phyloP scores from a whole-genome alignment of 192 early-diverging fungal genomes.

The Jimgerdemannia flammicorona region DNA sequence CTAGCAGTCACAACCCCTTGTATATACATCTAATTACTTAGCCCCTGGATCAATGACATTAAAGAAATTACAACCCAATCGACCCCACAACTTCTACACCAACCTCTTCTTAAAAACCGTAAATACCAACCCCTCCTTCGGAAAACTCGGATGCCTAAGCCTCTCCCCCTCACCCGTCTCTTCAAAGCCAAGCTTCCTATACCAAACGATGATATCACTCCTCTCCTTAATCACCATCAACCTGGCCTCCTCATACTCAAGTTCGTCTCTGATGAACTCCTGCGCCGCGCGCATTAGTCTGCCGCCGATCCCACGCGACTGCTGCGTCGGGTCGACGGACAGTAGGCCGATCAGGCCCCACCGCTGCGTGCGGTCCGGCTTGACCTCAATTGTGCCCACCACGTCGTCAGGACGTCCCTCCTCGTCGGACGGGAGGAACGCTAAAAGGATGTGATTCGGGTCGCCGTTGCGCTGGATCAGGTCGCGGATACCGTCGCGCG shows the following conservation, averaged over 20 bases:
- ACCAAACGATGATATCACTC: conserved; percentile 40
- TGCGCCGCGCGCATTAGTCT: conserved; percentile 36
- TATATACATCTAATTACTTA: no score
- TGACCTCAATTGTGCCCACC: conserved; percentile 42
- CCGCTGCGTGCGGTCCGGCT: conserved; percentile 25
- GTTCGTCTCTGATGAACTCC: conserved; percentile 24
- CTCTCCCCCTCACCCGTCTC: conserved; percentile 24
- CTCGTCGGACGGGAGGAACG: conserved; percentile 24
- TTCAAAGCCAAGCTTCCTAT: conserved; percentile 39
- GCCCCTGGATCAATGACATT: no score
- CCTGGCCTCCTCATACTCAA: conserved; percentile 25
- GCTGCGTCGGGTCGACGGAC: conserved; percentile 37
- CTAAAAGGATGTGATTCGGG: conserved; percentile 33
- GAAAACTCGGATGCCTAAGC: no score
- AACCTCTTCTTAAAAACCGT: no score
- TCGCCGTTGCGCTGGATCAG: conserved; percentile 27
- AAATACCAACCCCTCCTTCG: no score
- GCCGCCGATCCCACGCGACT: conserved; percentile 47
- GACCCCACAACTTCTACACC: no score
- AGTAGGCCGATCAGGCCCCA: conserved; percentile 40
- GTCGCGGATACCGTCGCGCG: conserved; percentile 25
- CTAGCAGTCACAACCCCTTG: no score
- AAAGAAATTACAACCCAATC: no score
- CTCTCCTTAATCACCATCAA: conserved; percentile 40
- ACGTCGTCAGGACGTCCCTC: conserved; percentile 19